Evolutionary conservation across 2,329 filamentous ascomycete genomes (phyloP).

Genomic region (Pestalotiopsis fici): DNA sequence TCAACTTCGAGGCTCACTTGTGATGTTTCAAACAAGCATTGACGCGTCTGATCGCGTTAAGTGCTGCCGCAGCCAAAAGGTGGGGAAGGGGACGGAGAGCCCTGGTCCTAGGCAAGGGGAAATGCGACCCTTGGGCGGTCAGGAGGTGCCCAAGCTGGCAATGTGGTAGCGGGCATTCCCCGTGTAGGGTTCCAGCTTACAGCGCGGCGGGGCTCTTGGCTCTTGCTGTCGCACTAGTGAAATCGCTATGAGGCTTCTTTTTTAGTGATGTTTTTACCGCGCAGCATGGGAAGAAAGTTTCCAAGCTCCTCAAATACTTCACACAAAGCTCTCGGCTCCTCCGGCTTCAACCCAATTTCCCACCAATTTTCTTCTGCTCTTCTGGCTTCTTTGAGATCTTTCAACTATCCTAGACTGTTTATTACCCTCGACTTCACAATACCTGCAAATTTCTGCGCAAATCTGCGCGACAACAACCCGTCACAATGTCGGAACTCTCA

Average conservation of each 20-base stretch:
- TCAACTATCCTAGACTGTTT: not conserved
- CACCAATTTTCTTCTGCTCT: not conserved
- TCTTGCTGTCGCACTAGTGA: not conserved
- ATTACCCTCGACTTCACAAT: not conserved
- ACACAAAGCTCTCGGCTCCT: not conserved
- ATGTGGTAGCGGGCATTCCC: not conserved
- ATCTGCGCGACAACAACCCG: not conserved
- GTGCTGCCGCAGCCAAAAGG: not conserved
- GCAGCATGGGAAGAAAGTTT: not conserved
- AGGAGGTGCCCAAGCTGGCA: not conserved
- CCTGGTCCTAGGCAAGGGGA: not conserved
- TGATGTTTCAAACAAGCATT: not conserved
- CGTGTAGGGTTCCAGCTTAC: not conserved
- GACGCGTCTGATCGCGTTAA: slow-evolving; percentile 2
- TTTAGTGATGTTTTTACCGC: not conserved
- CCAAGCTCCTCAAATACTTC: not conserved
- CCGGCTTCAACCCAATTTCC: not conserved
- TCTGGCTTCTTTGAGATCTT: not conserved
- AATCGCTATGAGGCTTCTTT: not conserved
- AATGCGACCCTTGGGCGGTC: not conserved
- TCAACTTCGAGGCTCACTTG: not conserved
- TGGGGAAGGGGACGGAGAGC: not conserved
- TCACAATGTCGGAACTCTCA: slow-evolving; percentile 29
- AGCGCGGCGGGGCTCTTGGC: not conserved
- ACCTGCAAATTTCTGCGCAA: not conserved